These are phyloP conservation scores for Hypholoma fasciculare DNA, from an alignment of 768 basidiomycete genomes.

Conservation along the genomic window DNA sequence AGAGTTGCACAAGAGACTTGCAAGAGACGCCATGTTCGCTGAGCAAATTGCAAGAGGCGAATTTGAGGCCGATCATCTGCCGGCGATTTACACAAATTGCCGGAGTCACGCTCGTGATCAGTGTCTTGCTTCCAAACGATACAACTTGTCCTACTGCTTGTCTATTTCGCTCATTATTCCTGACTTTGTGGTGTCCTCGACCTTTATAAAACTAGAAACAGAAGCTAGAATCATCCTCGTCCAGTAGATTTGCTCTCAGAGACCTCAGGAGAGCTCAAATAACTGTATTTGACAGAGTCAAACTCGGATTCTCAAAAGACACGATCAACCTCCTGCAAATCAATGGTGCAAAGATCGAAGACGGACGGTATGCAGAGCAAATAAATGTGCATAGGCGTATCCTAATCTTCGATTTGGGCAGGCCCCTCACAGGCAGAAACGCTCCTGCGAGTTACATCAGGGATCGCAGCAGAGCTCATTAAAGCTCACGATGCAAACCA, in stretches of 20 bases:
- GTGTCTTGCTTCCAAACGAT: not conserved
- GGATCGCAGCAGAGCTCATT: conserved; percentile 93
- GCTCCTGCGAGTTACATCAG: conserved; percentile 88
- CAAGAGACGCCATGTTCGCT: no score
- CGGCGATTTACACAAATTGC: conserved; percentile 5
- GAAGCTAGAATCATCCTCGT: no score
- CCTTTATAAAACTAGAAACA: no score
- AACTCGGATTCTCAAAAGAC: not conserved
- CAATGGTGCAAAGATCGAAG: conserved; percentile 22
- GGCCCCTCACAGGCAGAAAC: conserved; percentile 90
- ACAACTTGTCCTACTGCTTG: not conserved
- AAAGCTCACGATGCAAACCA: conserved; percentile 78
- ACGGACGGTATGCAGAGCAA: conserved; percentile 11
- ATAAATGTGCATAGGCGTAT: not conserved
- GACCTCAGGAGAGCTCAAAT: no score
- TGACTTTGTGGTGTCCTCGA: no score
- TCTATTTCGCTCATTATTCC: no score
- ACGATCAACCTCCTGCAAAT: not conserved
- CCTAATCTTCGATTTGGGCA: conserved; percentile 14
- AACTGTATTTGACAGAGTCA: not conserved
- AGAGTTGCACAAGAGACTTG: no score
- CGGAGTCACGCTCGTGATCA: conserved; percentile 4
- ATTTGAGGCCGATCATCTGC: not conserved
- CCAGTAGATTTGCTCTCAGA: no score
- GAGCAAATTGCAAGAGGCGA: no score